Evolutionary conservation across 805 yeast genomes (phyloP), one percentile per base, ranked within the genome.

Genomic region (Lachancea sp.): DNA sequence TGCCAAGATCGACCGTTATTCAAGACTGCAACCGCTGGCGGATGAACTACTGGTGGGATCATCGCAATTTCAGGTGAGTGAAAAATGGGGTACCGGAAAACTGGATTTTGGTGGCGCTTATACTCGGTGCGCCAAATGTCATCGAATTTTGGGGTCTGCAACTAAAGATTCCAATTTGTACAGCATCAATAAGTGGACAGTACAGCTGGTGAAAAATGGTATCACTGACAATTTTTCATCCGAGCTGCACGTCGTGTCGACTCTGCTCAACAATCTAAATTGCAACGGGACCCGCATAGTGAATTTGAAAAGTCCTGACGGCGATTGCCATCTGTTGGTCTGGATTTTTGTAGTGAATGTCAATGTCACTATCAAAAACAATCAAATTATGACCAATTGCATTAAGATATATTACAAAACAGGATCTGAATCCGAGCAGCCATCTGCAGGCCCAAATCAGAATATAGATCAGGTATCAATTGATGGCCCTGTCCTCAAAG

Each of bases 301-400:
- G 9, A 22, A 52, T 2, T 22, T 63, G n/a, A 49, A 50, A 36
- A 45, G 51, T 30, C 18, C 39, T 15, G 26, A 35, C 17, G 37
- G 26, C 18, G 36, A 37, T 1, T 15, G 27, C 13, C 34, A 41
- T 17, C 25, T 58, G 1, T 39, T 53, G 17, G 29, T 62, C 3
- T 62, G 68, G 67, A 25, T 59, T 22, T 61, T 63, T 39, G 54
- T 57, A 9, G 38, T 56, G 2, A 61, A 55, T n/a, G 47, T 53
- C 10, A 48, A 49, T 12, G 50, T 58, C 6, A 49, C 52, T 1
- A 18, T 56, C 3, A 26, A 54, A 7, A 45, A 42, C 12, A 45
- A 46, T 11, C 27, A 31, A 2, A 22, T 32, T 0, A 17, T 50
- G 29, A 31, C 38, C 1, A 54, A 54, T 29, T 54, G 60, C 18